Conservation (phyloP, 2,329 filamentous ascomycete genomes). For the Pseudonectria foliicola region DNA sequence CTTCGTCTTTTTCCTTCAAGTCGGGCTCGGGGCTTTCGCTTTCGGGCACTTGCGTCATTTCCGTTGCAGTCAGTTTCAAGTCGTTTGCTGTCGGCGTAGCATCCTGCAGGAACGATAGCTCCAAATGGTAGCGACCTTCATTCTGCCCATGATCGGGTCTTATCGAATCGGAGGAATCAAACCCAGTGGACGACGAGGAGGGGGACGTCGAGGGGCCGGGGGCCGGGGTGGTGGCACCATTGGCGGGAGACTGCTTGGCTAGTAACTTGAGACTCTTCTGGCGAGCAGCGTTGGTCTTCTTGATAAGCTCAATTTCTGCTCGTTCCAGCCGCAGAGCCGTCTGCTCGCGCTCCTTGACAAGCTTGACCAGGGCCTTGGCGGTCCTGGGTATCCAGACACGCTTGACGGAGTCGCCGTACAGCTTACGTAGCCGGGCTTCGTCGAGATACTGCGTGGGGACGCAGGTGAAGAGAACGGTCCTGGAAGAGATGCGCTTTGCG, state of each 20-base stretch:
- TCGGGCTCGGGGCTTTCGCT: too few species aligned
- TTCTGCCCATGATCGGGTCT: too few species aligned
- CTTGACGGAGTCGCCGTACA: conserved; percentile 77
- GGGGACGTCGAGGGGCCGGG: too few species aligned
- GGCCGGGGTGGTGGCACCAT: neutral
- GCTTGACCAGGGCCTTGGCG: conserved; percentile 67
- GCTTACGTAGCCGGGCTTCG: conserved; percentile 65
- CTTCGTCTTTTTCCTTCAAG: conserved; percentile 16
- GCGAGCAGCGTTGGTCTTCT: conserved; percentile 65
- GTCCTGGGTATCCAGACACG: conserved; percentile 80
- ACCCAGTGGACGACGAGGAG: too few species aligned
- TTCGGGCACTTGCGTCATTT: conserved; percentile 10
- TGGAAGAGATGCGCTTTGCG: conserved; percentile 76
- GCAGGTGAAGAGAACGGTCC: conserved; percentile 82
- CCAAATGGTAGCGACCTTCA: too few species aligned
- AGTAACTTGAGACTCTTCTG: conserved; percentile 38
- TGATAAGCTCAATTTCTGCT: conserved; percentile 81
- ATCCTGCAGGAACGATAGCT: too few species aligned
- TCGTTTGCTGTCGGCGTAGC: too few species aligned
- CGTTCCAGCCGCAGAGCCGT: conserved; percentile 75
- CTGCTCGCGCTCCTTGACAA: conserved; percentile 75
- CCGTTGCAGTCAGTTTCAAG: neutral
- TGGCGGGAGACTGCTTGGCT: conserved; percentile 5
- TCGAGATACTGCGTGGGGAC: conserved; percentile 75
- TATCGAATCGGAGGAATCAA: too few species aligned